Evolutionary conservation across 2,329 filamentous ascomycete genomes (phyloP).

Genomic region (Fusarium bulbicola): DNA sequence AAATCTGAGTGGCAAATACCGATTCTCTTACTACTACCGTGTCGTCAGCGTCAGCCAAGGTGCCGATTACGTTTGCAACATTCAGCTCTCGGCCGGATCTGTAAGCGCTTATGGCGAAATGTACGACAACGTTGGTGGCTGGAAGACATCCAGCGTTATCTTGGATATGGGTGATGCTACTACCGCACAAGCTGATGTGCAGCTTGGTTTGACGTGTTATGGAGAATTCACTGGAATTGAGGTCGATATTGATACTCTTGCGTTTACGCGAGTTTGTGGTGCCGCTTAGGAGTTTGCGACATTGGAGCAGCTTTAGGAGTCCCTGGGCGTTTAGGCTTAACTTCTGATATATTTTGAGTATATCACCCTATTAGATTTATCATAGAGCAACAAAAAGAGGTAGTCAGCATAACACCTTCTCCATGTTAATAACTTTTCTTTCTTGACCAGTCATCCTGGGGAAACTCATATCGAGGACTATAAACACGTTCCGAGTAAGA

Average conservation of each 20-base stretch:
- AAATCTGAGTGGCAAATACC: not conserved
- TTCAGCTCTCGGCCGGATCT: not conserved
- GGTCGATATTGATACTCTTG: not conserved
- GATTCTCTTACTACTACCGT: not conserved
- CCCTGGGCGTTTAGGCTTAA: not conserved
- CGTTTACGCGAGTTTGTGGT: not conserved
- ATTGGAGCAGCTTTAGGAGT: too few species aligned
- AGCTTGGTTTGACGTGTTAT: not conserved
- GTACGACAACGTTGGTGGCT: not conserved
- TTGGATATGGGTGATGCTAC: not conserved
- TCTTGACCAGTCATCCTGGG: too few species aligned
- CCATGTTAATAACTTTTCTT: too few species aligned
- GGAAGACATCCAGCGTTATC: not conserved
- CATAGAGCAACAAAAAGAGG: fast-evolving
- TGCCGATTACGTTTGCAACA: not conserved
- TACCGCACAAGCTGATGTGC: not conserved
- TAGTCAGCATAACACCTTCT: not conserved
- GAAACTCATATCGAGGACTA: too few species aligned
- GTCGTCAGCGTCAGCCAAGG: fast-evolving
- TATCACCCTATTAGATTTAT: fast-evolving
- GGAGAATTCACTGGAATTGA: not conserved
- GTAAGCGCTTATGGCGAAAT: fast-evolving
- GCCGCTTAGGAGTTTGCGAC: not conserved
- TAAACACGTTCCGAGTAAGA: fast-evolving
- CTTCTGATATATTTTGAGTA: not conserved